Percentiles rank a stretch among this genome's conserved stretches.
Evolutionary conservation across 2,329 filamentous ascomycete genomes (phyloP).

Genomic region (Fusarium nurragi): DNA sequence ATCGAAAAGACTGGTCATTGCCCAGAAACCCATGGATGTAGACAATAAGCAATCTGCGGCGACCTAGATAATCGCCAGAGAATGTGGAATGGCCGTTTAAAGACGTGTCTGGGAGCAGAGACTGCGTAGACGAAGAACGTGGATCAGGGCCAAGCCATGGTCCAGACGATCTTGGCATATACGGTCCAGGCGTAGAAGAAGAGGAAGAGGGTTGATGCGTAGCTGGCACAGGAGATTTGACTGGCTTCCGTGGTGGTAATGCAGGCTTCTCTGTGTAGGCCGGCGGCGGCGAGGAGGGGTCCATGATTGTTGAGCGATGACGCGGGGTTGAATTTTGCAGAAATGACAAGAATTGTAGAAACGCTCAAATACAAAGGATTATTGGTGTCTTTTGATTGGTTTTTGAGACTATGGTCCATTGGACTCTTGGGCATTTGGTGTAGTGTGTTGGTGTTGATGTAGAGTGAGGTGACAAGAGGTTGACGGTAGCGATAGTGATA

Average conservation of each 20-base stretch:
- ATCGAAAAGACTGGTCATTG: slow-evolving; percentile 85
- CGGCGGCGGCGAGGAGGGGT: slow-evolving; percentile 26
- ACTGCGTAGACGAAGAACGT: slow-evolving; percentile 60
- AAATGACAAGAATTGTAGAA: background rate
- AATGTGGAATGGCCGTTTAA: slow-evolving; percentile 5
- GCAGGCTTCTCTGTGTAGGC: slow-evolving; percentile 29
- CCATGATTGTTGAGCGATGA: slow-evolving; percentile 12
- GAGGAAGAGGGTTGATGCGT: slow-evolving; percentile 8
- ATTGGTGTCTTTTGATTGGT: background rate
- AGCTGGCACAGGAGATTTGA: slow-evolving; percentile 15
- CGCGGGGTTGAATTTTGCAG: background rate
- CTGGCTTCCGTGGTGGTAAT: slow-evolving; percentile 27
- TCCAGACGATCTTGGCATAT: slow-evolving; percentile 2
- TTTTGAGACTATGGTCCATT: background rate
- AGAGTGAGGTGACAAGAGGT: slow-evolving; percentile 5
- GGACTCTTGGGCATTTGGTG: background rate
- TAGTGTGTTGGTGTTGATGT: background rate
- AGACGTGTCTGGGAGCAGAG: slow-evolving; percentile 47
- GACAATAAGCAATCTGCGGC: slow-evolving; percentile 74
- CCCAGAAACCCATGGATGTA: slow-evolving; percentile 95
- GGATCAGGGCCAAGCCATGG: slow-evolving; percentile 52
- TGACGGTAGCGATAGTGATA: background rate
- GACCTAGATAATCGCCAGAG: slow-evolving; percentile 34
- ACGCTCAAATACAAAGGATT: background rate
- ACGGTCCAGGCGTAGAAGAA: slow-evolving; percentile 7